phyloP scores from a whole-genome alignment of 2,329 filamentous ascomycete genomes.

The Xylariaceae sp. region DNA sequence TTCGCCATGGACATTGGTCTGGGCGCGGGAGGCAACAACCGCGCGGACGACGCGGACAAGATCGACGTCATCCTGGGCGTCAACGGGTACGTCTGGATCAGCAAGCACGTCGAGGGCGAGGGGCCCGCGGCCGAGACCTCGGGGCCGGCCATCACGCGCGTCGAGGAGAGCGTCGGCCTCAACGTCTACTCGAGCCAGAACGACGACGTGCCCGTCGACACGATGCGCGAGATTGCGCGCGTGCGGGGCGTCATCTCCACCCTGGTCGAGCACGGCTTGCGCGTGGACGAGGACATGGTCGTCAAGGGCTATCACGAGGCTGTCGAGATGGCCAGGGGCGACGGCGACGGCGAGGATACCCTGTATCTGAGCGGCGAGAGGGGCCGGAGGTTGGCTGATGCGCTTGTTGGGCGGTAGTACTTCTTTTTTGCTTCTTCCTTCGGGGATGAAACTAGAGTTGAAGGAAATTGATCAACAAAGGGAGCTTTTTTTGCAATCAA shows the following conservation, averaged over 20 bases:
- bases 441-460: too few species aligned
- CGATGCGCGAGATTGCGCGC: conserved; percentile 81
- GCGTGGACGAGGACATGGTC: conserved; percentile 87
- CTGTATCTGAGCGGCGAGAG: conserved; percentile 55
- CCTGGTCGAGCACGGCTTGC: conserved; percentile 73
- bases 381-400: conserved; percentile 46
- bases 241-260: conserved; percentile 76
- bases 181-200: conserved; percentile 95
- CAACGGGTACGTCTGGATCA: conserved; percentile 96
- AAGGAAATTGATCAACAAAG: too few species aligned
- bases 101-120: conserved; percentile 69
- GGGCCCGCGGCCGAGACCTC: conserved; percentile 39
- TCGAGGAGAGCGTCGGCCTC: conserved; percentile 81
- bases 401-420: conserved; percentile 28
- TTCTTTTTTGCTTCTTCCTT: background rate
- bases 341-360: conserved; percentile 50
- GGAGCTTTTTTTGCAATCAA: too few species aligned
- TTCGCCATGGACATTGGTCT: conserved; percentile 71
- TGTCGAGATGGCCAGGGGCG: conserved; percentile 64
- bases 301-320: conserved; percentile 76
- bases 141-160: conserved; percentile 63
- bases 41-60: conserved; percentile 47
- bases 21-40: conserved; percentile 24
- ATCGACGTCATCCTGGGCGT: conserved; percentile 88
- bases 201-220: conserved; percentile 70